These are phyloP conservation scores for Dactylis glomerata DNA, from an alignment of 176 grass and related monocot genomes.

Conservation along the genomic window DNA sequence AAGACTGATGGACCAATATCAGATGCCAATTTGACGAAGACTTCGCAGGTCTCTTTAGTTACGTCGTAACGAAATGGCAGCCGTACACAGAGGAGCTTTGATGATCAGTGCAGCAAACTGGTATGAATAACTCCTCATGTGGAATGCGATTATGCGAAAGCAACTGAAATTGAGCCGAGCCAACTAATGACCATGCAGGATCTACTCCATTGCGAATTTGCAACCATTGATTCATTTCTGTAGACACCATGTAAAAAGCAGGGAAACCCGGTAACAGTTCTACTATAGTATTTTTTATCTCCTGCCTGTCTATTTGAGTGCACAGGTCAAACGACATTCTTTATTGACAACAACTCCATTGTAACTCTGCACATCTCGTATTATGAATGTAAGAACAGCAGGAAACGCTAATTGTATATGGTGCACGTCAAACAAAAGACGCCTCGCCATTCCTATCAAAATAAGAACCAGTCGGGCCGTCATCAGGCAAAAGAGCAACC, in stretches of 20 bases:
- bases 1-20: neutral
- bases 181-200: neutral
- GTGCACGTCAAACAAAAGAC: slow-evolving; percentile 41
- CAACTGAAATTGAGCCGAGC: neutral
- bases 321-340: neutral
- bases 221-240: no score
- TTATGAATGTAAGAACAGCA: neutral
- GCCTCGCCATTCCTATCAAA: slow-evolving; percentile 49
- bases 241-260: neutral
- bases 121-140: neutral
- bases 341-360: neutral
- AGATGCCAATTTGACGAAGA: neutral
- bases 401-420: neutral
- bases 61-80: neutral
- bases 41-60: no score
- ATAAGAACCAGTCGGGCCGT: slow-evolving; percentile 54
- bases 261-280: neutral
- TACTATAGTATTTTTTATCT: neutral
- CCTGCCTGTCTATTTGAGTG: neutral
- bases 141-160: neutral
- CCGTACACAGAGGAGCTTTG: neutral
- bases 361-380: neutral
- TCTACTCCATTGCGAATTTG: neutral
- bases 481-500: slow-evolving; percentile 59
- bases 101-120: neutral